Conservation (phyloP, 2,329 filamentous ascomycete genomes). For the Alternaria sp. region DNA sequence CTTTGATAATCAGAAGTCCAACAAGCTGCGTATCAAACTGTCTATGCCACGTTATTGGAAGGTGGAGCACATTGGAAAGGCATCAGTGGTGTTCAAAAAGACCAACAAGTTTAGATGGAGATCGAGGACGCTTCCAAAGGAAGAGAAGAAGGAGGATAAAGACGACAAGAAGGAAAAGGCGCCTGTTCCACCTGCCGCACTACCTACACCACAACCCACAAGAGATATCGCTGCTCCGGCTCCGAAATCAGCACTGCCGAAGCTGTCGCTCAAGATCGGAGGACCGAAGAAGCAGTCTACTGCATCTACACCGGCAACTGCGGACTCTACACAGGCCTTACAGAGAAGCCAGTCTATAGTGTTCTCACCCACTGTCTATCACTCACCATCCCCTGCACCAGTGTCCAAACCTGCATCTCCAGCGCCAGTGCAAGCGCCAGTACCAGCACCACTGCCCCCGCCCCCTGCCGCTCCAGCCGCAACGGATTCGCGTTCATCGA, state of each 20-base stretch:
- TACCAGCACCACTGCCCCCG: not conserved
- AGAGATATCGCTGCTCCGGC: constrained; percentile 11
- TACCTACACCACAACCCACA: constrained; percentile 7
- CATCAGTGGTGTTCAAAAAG: constrained; percentile 38
- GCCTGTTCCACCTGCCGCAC: not conserved
- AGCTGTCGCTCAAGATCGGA: constrained; percentile 34
- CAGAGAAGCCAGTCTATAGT: constrained; percentile 19
- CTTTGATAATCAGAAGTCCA: constrained; percentile 56
- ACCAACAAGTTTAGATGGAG: constrained; percentile 30
- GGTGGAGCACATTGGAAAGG: constrained; percentile 60
- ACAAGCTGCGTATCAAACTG: constrained; percentile 57
- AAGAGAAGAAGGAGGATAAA: not conserved
- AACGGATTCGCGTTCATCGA: constrained; percentile 23
- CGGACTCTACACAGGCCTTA: constrained; percentile 9
- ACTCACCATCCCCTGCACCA: constrained; percentile 23
- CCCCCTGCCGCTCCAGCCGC: constrained; percentile 14
- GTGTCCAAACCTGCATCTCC: constrained; percentile 26
- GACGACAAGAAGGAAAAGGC: not conserved
- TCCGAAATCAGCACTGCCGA: constrained; percentile 13
- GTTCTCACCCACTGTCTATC: constrained; percentile 24
- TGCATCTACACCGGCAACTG: constrained; percentile 22
- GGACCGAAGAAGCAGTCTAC: constrained; percentile 17
- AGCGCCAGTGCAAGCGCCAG: not conserved
- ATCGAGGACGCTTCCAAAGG: constrained; percentile 12
- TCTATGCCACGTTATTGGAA: constrained; percentile 65